These are phyloP conservation scores for Trypanosomatidae sp. DNA, from an alignment of 208 protist genomes.

Conservation along the genomic window DNA sequence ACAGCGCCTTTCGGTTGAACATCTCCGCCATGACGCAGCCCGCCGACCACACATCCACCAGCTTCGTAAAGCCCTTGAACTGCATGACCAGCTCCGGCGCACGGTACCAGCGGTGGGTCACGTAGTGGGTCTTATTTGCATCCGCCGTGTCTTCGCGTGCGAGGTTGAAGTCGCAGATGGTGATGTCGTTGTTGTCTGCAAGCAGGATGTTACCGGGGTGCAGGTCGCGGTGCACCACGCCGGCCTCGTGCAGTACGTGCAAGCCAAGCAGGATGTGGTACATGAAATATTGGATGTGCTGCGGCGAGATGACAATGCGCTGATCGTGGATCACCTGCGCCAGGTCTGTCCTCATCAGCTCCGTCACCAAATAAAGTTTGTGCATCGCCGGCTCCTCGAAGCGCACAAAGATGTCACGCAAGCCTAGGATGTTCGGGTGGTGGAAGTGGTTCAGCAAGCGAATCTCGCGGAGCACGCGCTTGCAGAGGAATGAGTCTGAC, in stretches of 20 bases:
- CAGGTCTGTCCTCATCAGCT: conserved; percentile 95
- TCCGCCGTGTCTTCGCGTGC: conserved; percentile 89
- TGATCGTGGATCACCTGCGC: conserved; percentile 94
- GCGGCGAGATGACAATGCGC: conserved; percentile 93
- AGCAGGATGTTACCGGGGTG: conserved; percentile 90
- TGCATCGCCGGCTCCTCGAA: conserved; percentile 80
- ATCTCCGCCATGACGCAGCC: conserved; percentile 92
- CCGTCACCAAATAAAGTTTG: conserved; percentile 97
- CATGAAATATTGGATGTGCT: conserved; percentile 97
- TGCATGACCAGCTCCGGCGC: conserved; percentile 98
- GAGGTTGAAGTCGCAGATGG: conserved; percentile 97
- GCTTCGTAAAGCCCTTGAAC: conserved; percentile 92
- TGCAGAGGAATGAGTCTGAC: conserved; percentile 87
- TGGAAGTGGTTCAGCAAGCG: conserved; percentile 95
- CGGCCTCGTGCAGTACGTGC: conserved; percentile 92
- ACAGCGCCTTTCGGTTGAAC: conserved; percentile 90
- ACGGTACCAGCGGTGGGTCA: conserved; percentile 97
- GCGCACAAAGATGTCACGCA: conserved; percentile 94
- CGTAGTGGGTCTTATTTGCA: conserved; percentile 93
- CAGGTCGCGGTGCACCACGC: conserved; percentile 92
- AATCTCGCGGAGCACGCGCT: conserved; percentile 92
- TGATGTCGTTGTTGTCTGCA: conserved; percentile 93
- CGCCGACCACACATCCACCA: conserved; percentile 91
- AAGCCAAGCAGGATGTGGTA: conserved; percentile 95
- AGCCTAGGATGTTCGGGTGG: conserved; percentile 96